These are phyloP conservation scores for Cercospora sp. DNA, from an alignment of 2,329 filamentous ascomycete genomes.

Conservation along the genomic window DNA sequence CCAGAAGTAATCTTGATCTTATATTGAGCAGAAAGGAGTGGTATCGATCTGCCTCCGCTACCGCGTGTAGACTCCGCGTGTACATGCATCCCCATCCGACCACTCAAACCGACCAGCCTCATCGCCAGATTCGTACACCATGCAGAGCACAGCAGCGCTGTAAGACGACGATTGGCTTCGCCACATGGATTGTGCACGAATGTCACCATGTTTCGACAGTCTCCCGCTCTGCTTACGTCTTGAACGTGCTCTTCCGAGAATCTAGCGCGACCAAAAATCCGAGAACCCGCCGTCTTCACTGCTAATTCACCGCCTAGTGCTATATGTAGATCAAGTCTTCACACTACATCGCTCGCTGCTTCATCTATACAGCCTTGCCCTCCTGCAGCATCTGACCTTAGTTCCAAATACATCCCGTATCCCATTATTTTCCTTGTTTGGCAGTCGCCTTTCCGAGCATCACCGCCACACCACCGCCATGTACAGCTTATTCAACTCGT, in stretches of 20 bases:
- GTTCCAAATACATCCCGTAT: not conserved
- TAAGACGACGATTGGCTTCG: not conserved
- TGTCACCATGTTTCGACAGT: not conserved
- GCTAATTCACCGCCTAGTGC: not conserved
- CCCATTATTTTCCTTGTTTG: not conserved
- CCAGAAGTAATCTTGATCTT: not conserved
- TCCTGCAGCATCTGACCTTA: not conserved
- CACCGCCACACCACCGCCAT: not conserved
- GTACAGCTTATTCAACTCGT: conserved; percentile 10
- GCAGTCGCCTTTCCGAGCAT: not conserved
- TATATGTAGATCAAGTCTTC: conserved; percentile 1
- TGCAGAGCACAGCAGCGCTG: not conserved
- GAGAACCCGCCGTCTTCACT: not conserved
- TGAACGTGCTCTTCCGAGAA: not conserved
- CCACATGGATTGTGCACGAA: not conserved
- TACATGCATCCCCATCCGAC: not conserved
- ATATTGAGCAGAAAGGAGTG: not conserved
- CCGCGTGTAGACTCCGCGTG: not conserved
- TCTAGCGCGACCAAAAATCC: not conserved
- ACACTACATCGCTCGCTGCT: not conserved
- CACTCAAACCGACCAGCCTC: not conserved
- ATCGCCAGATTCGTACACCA: not conserved
- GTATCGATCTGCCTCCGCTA: not conserved
- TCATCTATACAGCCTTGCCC: not conserved
- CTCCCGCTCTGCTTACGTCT: not conserved